These are phyloP conservation scores for Phaeodactylum tricornutum DNA, from an alignment of 108 stramenopile genomes.

Conservation along the genomic window DNA sequence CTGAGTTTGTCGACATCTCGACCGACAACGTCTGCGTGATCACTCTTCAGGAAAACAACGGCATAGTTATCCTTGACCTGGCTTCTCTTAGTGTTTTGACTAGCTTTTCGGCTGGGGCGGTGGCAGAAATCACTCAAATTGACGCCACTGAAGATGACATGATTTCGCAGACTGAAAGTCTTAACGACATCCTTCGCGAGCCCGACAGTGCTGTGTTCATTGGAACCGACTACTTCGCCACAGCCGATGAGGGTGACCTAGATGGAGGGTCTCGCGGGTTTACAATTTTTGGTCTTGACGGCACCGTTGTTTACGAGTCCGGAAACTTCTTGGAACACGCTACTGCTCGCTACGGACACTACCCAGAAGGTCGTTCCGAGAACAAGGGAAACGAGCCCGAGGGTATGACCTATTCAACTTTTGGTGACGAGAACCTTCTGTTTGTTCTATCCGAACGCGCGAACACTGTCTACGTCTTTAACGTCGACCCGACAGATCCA, in stretches of 20 bases:
- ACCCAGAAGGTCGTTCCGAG: constrained; percentile 56
- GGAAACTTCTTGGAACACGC: constrained; percentile 30
- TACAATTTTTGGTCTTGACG: constrained; percentile 37
- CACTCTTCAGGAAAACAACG: constrained; percentile 74
- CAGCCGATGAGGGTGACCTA: constrained; percentile 65
- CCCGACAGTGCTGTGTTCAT: constrained; percentile 64
- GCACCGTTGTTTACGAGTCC: constrained; percentile 33
- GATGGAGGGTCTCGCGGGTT: constrained; percentile 56
- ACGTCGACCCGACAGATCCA: constrained; percentile 15
- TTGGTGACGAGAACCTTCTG: constrained; percentile 16
- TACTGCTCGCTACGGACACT: constrained; percentile 42
- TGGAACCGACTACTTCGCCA: constrained; percentile 43
- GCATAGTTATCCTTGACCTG: constrained; percentile 40
- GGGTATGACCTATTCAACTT: constrained; percentile 28
- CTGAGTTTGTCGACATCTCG: constrained; percentile 60
- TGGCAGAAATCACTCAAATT: constrained; percentile 24
- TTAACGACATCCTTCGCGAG: constrained; percentile 27
- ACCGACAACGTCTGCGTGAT: constrained; percentile 38
- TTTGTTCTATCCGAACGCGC: constrained; percentile 57
- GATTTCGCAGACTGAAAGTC: constrained; percentile 23
- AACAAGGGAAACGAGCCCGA: constrained; percentile 67
- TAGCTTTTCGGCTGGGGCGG: constrained; percentile 40
- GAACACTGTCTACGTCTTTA: constrained; percentile 38
- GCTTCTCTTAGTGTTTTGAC: constrained; percentile 16
- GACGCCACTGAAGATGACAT: constrained; percentile 42